Base-by-base conservation (phyloP, 1,139 yeast species). In the Magnusiomyces sp. region DNA sequence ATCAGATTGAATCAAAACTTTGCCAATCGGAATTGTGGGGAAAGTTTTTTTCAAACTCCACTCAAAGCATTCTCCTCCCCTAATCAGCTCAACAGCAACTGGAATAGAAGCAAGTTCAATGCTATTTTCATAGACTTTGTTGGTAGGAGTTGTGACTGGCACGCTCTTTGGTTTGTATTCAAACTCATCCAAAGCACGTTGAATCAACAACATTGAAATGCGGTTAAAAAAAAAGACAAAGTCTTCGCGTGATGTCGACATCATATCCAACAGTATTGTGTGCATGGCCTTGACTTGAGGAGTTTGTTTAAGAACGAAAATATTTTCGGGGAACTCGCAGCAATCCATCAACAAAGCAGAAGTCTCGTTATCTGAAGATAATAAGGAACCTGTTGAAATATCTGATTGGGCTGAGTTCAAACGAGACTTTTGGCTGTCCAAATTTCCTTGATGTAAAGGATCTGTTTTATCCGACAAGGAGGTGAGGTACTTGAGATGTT, bases 51-150 rank as follows among this genome's bases (percentile, higher is more conserved):
- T 77, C 47, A 90, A 70, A 0, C 96, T 82, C 40, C 74, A 75
- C 76, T 85, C 82, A 62, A 90, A 90, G 62, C 96, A 87, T 63
- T 89, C 97, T 2, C 98, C 98, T 1, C 96, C 90, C 55, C 96
- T 74, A 44, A 92, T 81, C 47, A 90, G 80, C 54, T 83, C 81
- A 5, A 89, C 83, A 0, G 95, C 92, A 36, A 84, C 71, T 5
- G 46, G 46, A 13, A 19, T 38, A 5, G 40, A 34, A 17, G 20
- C 16, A 17, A 34, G 17, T n/a, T 17, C 29, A 5, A 29, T 34
- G 7, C 33, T 39, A 4, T 34, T 34, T 7, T 33, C 14, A 48
- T 67, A 67, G 1, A 45, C 42, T 43, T 66, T 51, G 6, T 72
- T 73, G 2, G 67, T 58, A 0, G 83, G 80, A 0, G 90, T 81